A percentile compares a stretch with the other conserved stretches of the same genome.
Conservation (phyloP, 305 asterid species). For the Fraxinus paxiana region DNA sequence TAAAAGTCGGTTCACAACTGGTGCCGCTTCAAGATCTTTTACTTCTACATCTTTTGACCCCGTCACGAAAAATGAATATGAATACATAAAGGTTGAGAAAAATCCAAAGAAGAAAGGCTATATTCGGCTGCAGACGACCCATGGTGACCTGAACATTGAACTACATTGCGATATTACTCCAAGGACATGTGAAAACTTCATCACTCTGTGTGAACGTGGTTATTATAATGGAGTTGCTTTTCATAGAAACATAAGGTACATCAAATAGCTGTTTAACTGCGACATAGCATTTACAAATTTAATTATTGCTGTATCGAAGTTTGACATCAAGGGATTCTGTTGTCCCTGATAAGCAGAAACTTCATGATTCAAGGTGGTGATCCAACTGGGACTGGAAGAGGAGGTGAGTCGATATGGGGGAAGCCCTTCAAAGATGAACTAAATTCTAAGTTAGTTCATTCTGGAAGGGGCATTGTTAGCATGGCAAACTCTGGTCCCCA, state of each 20-base stretch:
- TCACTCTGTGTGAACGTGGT: conserved; percentile 83
- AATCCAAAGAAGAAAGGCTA: conserved; percentile 92
- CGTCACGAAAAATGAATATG: conserved; percentile 76
- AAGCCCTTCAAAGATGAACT: conserved; percentile 82
- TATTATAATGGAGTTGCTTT: conserved; percentile 86
- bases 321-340: conserved; percentile 21
- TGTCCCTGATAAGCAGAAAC: conserved; percentile 52
- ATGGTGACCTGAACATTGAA: conserved; percentile 94
- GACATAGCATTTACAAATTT: conserved; percentile 2
- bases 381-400: conserved; percentile 88
- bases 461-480: conserved; percentile 96
- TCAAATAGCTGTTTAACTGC: neutral
- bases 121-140: conserved; percentile 80
- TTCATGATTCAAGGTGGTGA: conserved; percentile 99
- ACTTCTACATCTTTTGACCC: conserved; percentile 94
- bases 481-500: conserved; percentile 99
- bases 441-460: conserved; percentile 84
- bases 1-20: conserved; percentile 87
- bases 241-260: conserved; percentile 86
- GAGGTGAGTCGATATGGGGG: conserved; percentile 92
- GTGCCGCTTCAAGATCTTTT: conserved; percentile 95
- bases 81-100: conserved; percentile 90
- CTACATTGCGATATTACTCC: conserved; percentile 95
- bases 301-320: neutral
- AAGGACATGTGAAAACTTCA: conserved; percentile 86